phyloP scores from a whole-genome alignment of 2,329 filamentous ascomycete genomes.

The Colletotrichum navitas region DNA sequence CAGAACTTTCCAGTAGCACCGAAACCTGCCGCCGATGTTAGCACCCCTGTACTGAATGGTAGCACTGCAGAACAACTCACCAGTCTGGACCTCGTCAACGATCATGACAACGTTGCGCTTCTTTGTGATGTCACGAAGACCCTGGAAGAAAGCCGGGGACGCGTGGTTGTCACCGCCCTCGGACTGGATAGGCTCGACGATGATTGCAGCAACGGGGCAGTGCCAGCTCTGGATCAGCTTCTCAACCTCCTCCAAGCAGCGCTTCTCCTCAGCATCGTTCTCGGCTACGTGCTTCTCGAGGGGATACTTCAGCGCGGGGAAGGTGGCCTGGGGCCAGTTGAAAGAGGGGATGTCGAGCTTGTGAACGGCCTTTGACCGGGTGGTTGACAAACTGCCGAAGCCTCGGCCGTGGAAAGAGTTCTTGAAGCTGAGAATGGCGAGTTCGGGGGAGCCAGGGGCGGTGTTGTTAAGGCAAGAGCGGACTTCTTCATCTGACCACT shows the following conservation, averaged over 20 bases:
- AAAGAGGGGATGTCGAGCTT: slow-evolving; percentile 91
- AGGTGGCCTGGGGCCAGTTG: slow-evolving; percentile 87
- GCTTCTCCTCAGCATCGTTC: slow-evolving; percentile 78
- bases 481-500: slow-evolving; percentile 79
- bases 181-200: slow-evolving; percentile 85
- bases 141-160: slow-evolving; percentile 81
- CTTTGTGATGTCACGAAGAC: slow-evolving; percentile 78
- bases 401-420: slow-evolving; percentile 85
- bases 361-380: slow-evolving; percentile 85
- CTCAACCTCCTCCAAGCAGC: slow-evolving; percentile 81
- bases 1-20: slow-evolving; percentile 90
- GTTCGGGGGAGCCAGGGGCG: slow-evolving; percentile 77
- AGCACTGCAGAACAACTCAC: background rate
- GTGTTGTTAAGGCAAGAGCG: slow-evolving; percentile 78
- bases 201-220: slow-evolving; percentile 78
- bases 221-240: slow-evolving; percentile 75
- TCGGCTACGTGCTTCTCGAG: slow-evolving; percentile 76
- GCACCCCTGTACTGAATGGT: background rate
- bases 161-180: slow-evolving; percentile 90
- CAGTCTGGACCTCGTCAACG: slow-evolving; percentile 86
- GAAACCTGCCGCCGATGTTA: slow-evolving; percentile 62
- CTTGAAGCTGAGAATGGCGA: slow-evolving; percentile 84
- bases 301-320: slow-evolving; percentile 83
- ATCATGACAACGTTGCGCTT: slow-evolving; percentile 80
- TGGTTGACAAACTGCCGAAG: slow-evolving; percentile 83